Base-by-base conservation (phyloP, 2,329 filamentous ascomycete genomes). In the Kalmusia sp. region DNA sequence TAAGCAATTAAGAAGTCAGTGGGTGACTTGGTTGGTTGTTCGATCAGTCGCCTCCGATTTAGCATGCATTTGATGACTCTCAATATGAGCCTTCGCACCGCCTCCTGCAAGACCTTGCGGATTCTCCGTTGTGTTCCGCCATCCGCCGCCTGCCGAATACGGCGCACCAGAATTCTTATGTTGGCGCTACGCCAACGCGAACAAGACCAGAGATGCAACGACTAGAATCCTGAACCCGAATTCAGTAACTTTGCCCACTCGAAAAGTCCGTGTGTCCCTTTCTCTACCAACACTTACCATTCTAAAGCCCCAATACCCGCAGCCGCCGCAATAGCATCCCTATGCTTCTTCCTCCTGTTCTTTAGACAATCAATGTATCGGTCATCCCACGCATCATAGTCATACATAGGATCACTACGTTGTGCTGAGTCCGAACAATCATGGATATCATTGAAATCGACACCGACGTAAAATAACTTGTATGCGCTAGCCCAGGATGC, bases 121-220 rank as follows among this genome's bases (percentile, higher is more conserved):
- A 35, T 54, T 54, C 34, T 54, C 35, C 4, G 44, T 24, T 5
- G 51, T 54, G 4, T 30, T 37, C 14, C 45, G 38, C 51, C 37
- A 54, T 11, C n/a, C 45, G 12, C 35, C 38, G 33, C 30, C 31
- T 4, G 37, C 30, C 17, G 45, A 43, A 30, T 40, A 50, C 25
- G 52, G 52, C 14, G 52, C 47, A 17, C 52, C 52, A 12, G 47
- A 51, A 24, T 11, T 55, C 24, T 40, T 41, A 40, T 55, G 52
- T 14, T 30, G 41, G 9, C 38, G 40, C 7, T 47, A 15, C 4
- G 33, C 12, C n/a, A 55, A 28, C 12, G 27, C 39, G 30, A 51
- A 55, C 19, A 51, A 19, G 4, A 44, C 47, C 14, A 55, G 25
- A 2, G 52, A 39, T 9, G 51, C 37, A 25, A 49, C 37, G 27